Evolutionary conservation across 1,139 yeast species (phyloP).

Genomic region (Suhomyces bokatorum): DNA sequence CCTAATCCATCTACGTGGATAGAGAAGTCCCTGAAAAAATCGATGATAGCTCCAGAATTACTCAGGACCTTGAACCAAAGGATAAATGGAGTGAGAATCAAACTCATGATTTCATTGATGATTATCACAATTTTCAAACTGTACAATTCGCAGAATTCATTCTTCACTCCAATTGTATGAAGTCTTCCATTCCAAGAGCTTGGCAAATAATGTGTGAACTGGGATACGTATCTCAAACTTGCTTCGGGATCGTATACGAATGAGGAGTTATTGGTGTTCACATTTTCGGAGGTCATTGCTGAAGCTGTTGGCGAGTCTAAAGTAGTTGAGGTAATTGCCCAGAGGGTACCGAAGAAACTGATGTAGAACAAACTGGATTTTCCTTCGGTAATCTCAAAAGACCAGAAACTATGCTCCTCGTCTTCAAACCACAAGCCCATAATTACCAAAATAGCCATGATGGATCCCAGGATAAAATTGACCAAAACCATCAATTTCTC

Average conservation of each 20-base stretch:
- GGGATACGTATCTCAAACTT: conserved; percentile 72
- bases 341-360: conserved; percentile 78
- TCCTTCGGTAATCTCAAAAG: conserved; percentile 83
- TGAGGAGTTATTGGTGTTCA: conserved; percentile 29
- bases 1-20: conserved; percentile 94
- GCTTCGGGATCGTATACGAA: conserved; percentile 87
- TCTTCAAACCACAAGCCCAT: conserved; percentile 83
- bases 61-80: conserved; percentile 80
- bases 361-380: conserved; percentile 83
- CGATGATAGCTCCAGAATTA: conserved; percentile 73
- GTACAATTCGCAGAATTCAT: conserved; percentile 77
- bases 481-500: conserved; percentile 58
- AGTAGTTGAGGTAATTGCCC: conserved; percentile 57
- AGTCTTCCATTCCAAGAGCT: conserved; percentile 79
- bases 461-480: conserved; percentile 83
- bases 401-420: conserved; percentile 73
- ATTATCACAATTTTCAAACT: conserved; percentile 73
- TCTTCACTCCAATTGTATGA: conserved; percentile 80
- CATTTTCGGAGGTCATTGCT: conserved; percentile 15
- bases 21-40: conserved; percentile 85
- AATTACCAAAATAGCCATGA: conserved; percentile 83
- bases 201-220: conserved; percentile 89
- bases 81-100: conserved; percentile 82
- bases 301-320: conserved; percentile 27
- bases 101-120: conserved; percentile 74